A percentile compares a stretch with the other conserved stretches of the same genome.
These are phyloP conservation scores for Sugiyamaella neomexicana DNA, from an alignment of 1,139 yeast genomes.

Conservation along the genomic window DNA sequence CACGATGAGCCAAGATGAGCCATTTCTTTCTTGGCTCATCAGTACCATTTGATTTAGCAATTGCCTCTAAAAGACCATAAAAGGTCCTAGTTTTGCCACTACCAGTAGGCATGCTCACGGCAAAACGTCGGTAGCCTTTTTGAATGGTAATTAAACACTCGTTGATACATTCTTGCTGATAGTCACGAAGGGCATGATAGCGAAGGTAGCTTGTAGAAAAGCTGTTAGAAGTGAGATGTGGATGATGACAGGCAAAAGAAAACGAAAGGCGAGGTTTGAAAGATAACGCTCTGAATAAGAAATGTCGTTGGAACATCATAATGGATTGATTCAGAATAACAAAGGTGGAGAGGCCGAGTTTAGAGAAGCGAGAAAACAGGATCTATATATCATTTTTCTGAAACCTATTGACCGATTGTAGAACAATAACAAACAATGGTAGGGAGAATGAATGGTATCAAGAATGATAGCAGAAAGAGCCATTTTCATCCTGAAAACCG, in stretches of 20 bases:
- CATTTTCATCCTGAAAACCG: too few relatives aligned
- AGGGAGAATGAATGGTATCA: neutral
- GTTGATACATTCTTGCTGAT: conserved; percentile 71
- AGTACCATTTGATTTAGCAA: conserved; percentile 40
- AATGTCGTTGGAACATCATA: neutral
- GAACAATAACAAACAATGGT: neutral
- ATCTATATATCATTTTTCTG: neutral
- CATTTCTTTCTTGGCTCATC: conserved; percentile 43
- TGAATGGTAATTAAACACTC: conserved; percentile 53
- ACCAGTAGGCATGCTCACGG: conserved; percentile 89
- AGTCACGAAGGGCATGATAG: conserved; percentile 48
- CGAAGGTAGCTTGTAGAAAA: neutral
- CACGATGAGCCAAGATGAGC: conserved; percentile 75
- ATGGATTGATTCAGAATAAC: neutral
- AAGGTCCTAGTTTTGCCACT: conserved; percentile 87
- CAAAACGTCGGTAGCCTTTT: conserved; percentile 58
- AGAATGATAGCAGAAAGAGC: neutral
- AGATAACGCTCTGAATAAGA: neutral
- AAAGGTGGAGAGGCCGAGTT: neutral
- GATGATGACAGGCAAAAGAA: neutral
- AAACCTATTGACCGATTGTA: neutral
- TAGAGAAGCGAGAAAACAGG: neutral
- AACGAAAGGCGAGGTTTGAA: too few relatives aligned
- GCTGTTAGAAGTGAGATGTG: neutral
- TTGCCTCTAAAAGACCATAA: conserved; percentile 57